phyloP scores from a whole-genome alignment of 176 grass and related monocot genomes.

The Carex pumila region DNA sequence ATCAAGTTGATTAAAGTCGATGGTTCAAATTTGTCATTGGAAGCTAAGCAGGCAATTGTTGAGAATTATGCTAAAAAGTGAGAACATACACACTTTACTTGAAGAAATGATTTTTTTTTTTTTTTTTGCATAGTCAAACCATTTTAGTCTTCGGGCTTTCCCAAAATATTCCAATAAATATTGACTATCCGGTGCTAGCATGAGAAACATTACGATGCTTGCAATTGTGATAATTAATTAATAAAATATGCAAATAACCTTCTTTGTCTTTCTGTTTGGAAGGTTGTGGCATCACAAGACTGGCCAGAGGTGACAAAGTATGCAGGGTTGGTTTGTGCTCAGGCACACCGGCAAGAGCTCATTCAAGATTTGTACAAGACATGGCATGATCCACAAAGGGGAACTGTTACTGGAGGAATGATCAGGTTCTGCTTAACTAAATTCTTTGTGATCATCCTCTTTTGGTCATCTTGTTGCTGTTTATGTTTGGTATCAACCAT shows the following conservation, averaged over 20 bases:
- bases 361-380: constrained; percentile 96
- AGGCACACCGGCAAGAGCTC: constrained; percentile 62
- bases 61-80: too few species aligned
- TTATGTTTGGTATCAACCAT: neutral
- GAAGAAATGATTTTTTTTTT: neutral
- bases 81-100: neutral
- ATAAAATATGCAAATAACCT: neutral
- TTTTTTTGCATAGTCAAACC: neutral
- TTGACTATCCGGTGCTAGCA: neutral
- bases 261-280: neutral
- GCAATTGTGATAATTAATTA: neutral
- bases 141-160: neutral
- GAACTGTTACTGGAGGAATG: constrained; percentile 69
- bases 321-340: constrained; percentile 62
- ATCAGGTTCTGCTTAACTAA: constrained; percentile 41
- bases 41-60: neutral
- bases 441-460: neutral
- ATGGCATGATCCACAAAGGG: constrained; percentile 93
- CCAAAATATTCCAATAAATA: neutral
- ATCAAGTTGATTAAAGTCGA: neutral
- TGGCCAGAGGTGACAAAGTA: constrained; percentile 80
- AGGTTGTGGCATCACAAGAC: constrained; percentile 81
- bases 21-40: neutral
- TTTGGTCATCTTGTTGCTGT: neutral
- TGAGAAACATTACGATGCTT: neutral